Base-by-base conservation (phyloP, 495 filamentous ascomycete genomes). In the Trichoderma orchidacearum region DNA sequence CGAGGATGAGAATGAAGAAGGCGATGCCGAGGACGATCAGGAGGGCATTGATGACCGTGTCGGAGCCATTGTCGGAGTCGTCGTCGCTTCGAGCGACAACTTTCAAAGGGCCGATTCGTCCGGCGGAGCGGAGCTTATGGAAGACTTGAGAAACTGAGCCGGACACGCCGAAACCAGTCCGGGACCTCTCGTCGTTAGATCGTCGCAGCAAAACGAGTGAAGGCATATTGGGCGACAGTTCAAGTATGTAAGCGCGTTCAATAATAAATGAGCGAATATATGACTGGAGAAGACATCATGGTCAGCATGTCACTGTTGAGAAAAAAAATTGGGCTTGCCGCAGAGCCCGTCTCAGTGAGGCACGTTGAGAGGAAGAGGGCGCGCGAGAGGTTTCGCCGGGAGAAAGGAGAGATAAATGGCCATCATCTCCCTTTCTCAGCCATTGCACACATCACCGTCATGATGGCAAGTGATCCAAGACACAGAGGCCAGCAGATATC, bases 21-120 rank as follows among this genome's bases (percentile, higher is more conserved):
- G 90, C 68, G 29, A 98, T 75, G 59, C 85, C 82, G 55, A 97
- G 72, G 15, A 97, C 83, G 30, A 82, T 78, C 63, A 95, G 89
- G 60, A 92, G 72, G 32, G 93, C 80, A 62, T 86, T 82, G 66
- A 87, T 72, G 68, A 85, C 80, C 9, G 61, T 68, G 62, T 71
- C 70, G 56, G 69, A 68, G 55, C 63, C 65, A 61, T 38, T 56
- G 59, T 79, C 70, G 50, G 68, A 58, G 29, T 63, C 58, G 59
- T 63, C 58, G 59, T 69, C 69, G 69, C 72, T 71, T 56, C 85
- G 78, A 63, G 71, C 63, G 61, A 77, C 65, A 56, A 87, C 41
- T 23, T 48, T 48, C 18, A 48, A 8, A 6, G 41, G 41, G 21
- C 41, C 41, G 21, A 48, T 48, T 23, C 27, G 41, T 48, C 41